Conservation (phyloP, 2,329 filamentous ascomycete genomes). For the Aspergillus fumigatus region DNA sequence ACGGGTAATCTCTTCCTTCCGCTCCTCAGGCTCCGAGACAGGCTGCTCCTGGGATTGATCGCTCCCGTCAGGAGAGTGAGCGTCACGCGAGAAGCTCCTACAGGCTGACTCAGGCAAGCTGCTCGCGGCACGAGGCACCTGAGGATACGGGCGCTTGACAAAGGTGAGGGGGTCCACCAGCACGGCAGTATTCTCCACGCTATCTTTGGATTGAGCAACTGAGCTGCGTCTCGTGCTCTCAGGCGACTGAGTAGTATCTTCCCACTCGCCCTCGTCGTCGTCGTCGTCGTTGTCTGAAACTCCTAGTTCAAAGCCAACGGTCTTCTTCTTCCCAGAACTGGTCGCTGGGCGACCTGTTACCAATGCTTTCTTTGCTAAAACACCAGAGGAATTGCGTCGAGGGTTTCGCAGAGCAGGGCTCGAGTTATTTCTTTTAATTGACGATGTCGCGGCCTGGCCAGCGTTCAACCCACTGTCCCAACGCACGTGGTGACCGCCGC, state of each 20-base stretch:
- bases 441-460: conserved; percentile 27
- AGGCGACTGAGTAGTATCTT: conserved; percentile 46
- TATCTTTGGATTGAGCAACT: conserved; percentile 32
- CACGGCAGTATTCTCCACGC: conserved; percentile 30
- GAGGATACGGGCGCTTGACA: conserved; percentile 38
- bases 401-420: conserved; percentile 33
- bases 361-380: conserved; percentile 37
- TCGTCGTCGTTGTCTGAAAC: conserved; percentile 43
- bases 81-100: conserved; percentile 26
- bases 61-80: conserved; percentile 18
- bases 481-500: conserved; percentile 33
- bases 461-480: conserved; percentile 40
- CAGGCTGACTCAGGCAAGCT: conserved; percentile 37
- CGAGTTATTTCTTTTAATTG: conserved; percentile 45
- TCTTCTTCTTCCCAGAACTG: conserved; percentile 40
- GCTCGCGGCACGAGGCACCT: conserved; percentile 35
- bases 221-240: conserved; percentile 46
- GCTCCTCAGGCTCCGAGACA: conserved; percentile 16
- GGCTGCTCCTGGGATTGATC: conserved; percentile 5
- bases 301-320: conserved; percentile 44
- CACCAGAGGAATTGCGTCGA: conserved; percentile 33
- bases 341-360: conserved; percentile 30
- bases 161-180: conserved; percentile 38
- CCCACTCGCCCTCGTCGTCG: conserved; percentile 46
- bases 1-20: conserved; percentile 15